Evolutionary conservation across 2,329 filamentous ascomycete species (phyloP), one percentile per base, ranked within the genome.

Genomic region (Colletotrichum endophyticum): DNA sequence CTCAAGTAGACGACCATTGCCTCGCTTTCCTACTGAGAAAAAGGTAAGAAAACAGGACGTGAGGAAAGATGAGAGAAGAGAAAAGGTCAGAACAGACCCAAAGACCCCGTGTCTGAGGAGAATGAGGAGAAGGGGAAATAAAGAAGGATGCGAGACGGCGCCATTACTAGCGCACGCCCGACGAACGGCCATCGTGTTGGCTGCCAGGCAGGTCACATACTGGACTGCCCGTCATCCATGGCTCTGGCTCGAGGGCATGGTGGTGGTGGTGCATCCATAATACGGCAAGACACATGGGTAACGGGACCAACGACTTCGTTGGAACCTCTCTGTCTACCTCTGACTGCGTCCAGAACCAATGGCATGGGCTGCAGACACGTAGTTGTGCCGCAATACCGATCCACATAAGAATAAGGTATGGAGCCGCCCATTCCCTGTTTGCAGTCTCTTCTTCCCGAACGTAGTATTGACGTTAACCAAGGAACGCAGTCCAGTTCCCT

Each of bases 361-460:
- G 30, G 72, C 53, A 25, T 34, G 44, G 28, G 44, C 39, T 64
- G 44, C 25, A 63, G 63, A 19, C 66, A 32, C 34, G 59, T 74
- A 53, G 49, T 44, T 66, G 66, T 66, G 70, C 70, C 66, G 74
- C 49, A 53, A 44, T 56, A 25, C 66, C 71, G 74, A 49, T 76
- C 74, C 74, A 76, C 70, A 53, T 53, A 12, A 59, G 22, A 27
- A 39, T 62, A 74, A 66, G 62, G 27, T 25, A 70, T 70, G 67
- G 67, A 44, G 30, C 57, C 36, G 67, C 59, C 59, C 34, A 12
- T 70, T 39, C 56, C 67, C 67, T 70, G 32, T 22, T 28, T 59
- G 66, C 66, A 36, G 19, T 19, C 27, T 69, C 34, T 59, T 28
- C 28, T 53, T 57, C 27, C 53, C 25, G 66, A 8, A 57, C 28